Evolutionary conservation across 2,329 filamentous ascomycete species (phyloP), one percentile per base, ranked within the genome.

Genomic region (Cladosporium halotolerans): DNA sequence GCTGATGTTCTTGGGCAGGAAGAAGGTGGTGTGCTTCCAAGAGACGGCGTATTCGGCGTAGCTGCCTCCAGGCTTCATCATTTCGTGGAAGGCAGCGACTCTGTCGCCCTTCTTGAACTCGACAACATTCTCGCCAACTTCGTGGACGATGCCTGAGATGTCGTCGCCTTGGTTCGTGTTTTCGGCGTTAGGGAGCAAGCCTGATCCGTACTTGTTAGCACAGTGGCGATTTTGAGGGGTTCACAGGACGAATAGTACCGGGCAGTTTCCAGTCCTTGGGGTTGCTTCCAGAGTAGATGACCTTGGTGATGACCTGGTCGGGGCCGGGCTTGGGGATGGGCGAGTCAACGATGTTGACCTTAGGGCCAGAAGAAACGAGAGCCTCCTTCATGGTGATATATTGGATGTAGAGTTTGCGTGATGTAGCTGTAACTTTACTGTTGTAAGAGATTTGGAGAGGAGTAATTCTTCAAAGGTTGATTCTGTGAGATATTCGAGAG

Each of bases 21-120:
- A 77, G 61, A 83, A 82, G 0, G 80, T 82, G 0, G 80, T 80
- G 59, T 79, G 72, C 33, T 75, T 72, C 67, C 72, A 77, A 0
- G 77, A 76, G 9, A 84, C 67, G 2, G 80, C 78, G 58, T 84
- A 85, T 61, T 85, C 81, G 3, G 82, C 83, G 56, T 77, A 86
- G 7, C 72, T 75, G 2, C 83, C 83, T 34, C 73, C 63, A 0
- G 75, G 70, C 0, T 69, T 68, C 41, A 67, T 59, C 74, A 84
- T 82, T 56, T 69, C 66, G 57, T 77, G 74, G 68, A 81, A 80
- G 3, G 76, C 78, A 8, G 77, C 76, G 1, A 83, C 79, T 13
- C 79, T 74, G 64, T 83, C 79, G 32, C 80, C 80, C 0, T 70
- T 68, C 56, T 76, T 76, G 72, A 83, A 83, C 59, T 82, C 80